These are phyloP conservation scores for Psilocybe cubensis DNA, from an alignment of 768 basidiomycete genomes.

Conservation along the genomic window DNA sequence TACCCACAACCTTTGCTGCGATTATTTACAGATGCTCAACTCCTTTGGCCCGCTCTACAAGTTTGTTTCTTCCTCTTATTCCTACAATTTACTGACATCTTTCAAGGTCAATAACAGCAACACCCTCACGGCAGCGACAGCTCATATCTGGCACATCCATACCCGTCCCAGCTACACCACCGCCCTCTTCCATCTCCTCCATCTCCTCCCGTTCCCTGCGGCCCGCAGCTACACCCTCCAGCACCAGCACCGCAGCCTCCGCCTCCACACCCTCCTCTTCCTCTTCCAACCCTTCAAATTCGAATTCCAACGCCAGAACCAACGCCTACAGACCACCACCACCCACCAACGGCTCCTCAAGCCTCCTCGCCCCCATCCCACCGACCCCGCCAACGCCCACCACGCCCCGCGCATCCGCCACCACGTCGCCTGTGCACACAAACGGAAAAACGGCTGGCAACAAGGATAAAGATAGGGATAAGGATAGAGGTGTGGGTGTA, in stretches of 20 bases:
- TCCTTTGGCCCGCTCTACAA: constrained; percentile 87
- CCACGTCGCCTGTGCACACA: constrained; percentile 11
- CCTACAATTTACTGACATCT: background rate
- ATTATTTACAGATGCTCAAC: constrained; percentile 87
- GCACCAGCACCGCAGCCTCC: constrained; percentile 25
- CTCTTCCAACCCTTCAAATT: constrained; percentile 23
- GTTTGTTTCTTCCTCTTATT: constrained; percentile 39
- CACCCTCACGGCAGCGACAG: constrained; percentile 25
- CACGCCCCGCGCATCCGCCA: constrained; percentile 1
- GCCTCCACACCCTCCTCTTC: constrained; percentile 32
- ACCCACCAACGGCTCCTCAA: constrained; percentile 14
- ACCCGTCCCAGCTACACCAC: constrained; percentile 15
- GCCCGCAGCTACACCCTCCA: constrained; percentile 2
- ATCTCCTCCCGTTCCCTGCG: constrained; percentile 6
- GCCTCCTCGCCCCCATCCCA: constrained; percentile 19
- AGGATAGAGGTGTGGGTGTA: too few relatives aligned
- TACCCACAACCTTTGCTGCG: constrained; percentile 88
- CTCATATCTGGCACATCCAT: constrained; percentile 12
- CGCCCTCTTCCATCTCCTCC: constrained; percentile 11
- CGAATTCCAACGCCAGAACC: too few relatives aligned
- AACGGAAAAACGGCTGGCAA: constrained; percentile 1
- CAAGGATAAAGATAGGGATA: too few relatives aligned
- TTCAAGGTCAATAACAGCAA: constrained; percentile 27
- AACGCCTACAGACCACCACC: constrained; percentile 20
- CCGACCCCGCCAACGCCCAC: constrained; percentile 19